Conservation (phyloP, 306 rosid genomes). For the Glycyrrhiza uralensis region DNA sequence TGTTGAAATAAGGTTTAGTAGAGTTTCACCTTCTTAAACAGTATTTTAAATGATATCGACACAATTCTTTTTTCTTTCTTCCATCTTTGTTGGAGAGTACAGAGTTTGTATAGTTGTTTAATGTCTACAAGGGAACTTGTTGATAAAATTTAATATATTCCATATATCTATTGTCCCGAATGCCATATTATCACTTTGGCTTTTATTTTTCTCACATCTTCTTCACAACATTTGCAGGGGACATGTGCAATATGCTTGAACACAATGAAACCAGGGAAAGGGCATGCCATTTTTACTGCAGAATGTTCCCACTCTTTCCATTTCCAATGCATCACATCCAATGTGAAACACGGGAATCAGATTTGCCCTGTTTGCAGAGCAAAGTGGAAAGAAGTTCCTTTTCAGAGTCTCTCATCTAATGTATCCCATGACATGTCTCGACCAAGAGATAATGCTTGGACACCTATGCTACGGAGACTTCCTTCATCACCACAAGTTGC, state of each 20-base stretch:
- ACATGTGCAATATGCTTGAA: slow-evolving; percentile 87
- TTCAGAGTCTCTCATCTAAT: slow-evolving; percentile 53
- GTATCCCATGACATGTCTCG: slow-evolving; percentile 39
- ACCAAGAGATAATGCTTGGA: slow-evolving; percentile 55
- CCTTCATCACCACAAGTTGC: slow-evolving; percentile 46
- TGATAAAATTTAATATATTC: not conserved
- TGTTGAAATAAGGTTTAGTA: not conserved
- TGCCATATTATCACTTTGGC: not conserved
- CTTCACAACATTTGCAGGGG: slow-evolving; percentile 42
- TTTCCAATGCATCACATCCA: slow-evolving; percentile 88
- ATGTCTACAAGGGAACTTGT: not conserved
- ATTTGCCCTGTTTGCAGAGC: slow-evolving; percentile 92
- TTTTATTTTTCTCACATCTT: slow-evolving; percentile 27
- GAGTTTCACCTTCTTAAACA: not conserved
- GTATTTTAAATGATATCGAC: not conserved
- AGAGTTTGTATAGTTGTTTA: not conserved
- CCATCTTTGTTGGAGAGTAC: not conserved
- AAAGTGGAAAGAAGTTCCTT: slow-evolving; percentile 93
- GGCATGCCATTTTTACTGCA: slow-evolving; percentile 95
- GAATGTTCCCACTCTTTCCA: slow-evolving; percentile 97
- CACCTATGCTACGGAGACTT: slow-evolving; percentile 40
- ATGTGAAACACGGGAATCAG: slow-evolving; percentile 84
- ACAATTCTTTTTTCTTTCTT: not conserved
- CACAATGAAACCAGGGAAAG: slow-evolving; percentile 71
- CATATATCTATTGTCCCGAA: not conserved